phyloP scores from a whole-genome alignment of 345 rosid species.

The Lepidium africanum region DNA sequence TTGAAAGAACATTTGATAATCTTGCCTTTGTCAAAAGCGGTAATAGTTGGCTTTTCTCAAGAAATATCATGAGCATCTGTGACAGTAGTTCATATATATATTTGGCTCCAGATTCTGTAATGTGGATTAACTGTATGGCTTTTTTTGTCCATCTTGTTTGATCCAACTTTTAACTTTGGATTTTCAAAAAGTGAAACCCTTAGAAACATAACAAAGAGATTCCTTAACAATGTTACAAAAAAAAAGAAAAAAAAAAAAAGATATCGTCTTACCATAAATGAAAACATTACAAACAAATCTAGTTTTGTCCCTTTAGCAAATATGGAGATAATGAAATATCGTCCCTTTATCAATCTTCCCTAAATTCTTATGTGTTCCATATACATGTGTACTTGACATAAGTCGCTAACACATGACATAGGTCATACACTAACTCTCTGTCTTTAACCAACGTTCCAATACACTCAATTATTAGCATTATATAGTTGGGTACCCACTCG shows the following conservation, averaged over 20 bases:
- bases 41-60: not conserved
- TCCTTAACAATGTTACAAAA: no score
- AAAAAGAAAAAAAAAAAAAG: not conserved
- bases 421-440: not conserved
- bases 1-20: not conserved
- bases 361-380: not conserved
- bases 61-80: no score
- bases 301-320: not conserved
- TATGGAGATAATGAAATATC: not conserved
- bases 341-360: not conserved
- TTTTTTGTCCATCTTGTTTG: slow-evolving; percentile 4
- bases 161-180: slow-evolving; percentile 4
- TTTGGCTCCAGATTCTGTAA: not conserved
- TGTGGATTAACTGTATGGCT: slow-evolving; percentile 6
- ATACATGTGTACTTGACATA: not conserved
- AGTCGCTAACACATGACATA: not conserved
- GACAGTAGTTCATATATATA: not conserved
- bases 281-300: not conserved
- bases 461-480: not conserved
- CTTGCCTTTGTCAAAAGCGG: not conserved
- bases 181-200: not conserved
- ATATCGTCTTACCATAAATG: not conserved
- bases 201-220: not conserved
- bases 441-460: not conserved
- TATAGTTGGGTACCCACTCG: no score